A percentile compares a stretch with the other conserved stretches of the same genome.
Evolutionary conservation across 2,329 filamentous ascomycete species (phyloP).

Genomic region (Monilinia aucupariae): DNA sequence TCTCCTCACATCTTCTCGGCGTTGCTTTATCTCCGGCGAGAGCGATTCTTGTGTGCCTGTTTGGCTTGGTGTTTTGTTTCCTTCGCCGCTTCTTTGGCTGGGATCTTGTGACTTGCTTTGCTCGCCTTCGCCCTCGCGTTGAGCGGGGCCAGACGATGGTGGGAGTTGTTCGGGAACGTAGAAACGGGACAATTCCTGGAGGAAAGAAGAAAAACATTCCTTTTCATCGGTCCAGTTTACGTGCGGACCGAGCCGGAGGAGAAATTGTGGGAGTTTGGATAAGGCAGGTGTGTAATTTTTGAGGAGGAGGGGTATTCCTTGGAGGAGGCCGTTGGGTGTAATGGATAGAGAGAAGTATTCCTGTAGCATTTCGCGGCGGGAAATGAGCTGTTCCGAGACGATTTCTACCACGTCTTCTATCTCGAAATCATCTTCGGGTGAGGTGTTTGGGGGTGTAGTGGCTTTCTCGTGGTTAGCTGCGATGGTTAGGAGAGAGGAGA

Average conservation of each 20-base stretch:
- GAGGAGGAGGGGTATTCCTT: conserved; percentile 74
- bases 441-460: conserved; percentile 32
- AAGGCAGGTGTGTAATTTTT: conserved; percentile 85
- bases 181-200: conserved; percentile 82
- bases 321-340: conserved; percentile 67
- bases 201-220: conserved; percentile 75
- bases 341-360: conserved; percentile 92
- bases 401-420: conserved; percentile 59
- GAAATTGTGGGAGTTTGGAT: conserved; percentile 80
- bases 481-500: conserved; percentile 65
- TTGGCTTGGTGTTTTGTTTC: conserved; percentile 25
- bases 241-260: conserved; percentile 80
- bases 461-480: conserved; percentile 66
- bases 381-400: conserved; percentile 64
- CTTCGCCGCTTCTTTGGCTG: neutral
- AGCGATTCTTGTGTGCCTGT: conserved; percentile 14
- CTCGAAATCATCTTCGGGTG: conserved; percentile 52
- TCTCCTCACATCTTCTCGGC: conserved; percentile 64
- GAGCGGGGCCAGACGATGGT: conserved; percentile 37
- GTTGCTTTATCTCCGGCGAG: conserved; percentile 46
- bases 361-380: conserved; percentile 74
- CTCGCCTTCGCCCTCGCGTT: conserved; percentile 34
- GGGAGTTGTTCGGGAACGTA: conserved; percentile 87
- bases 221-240: conserved; percentile 85
- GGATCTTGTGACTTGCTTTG: conserved; percentile 18